Conservation (phyloP, 1,139 yeast genomes). For the Saccharomyces hybrid region DNA sequence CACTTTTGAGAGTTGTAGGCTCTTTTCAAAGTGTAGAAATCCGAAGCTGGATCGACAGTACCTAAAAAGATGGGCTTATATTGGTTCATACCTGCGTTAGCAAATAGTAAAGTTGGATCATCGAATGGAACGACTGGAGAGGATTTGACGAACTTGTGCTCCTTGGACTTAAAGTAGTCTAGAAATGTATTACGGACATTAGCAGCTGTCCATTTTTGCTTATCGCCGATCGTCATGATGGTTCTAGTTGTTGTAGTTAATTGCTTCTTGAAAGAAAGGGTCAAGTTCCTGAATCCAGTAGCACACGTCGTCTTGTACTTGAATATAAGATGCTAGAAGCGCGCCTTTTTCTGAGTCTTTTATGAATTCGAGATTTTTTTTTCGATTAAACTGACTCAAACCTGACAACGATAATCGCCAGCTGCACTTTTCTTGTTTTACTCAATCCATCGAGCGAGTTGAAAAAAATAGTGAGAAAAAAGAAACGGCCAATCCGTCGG, state of each 20-base stretch:
- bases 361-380: too few species aligned
- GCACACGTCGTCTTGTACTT: neutral
- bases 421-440: neutral
- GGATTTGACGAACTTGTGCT: slow-evolving; percentile 79
- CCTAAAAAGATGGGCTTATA: slow-evolving; percentile 95
- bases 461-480: neutral
- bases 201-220: slow-evolving; percentile 52
- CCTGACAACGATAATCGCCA: neutral
- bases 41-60: slow-evolving; percentile 90
- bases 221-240: slow-evolving; percentile 31
- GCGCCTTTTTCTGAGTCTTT: neutral
- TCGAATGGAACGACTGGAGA: slow-evolving; percentile 96
- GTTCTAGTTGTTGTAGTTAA: neutral
- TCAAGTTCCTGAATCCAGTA: neutral
- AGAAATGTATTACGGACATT: slow-evolving; percentile 83
- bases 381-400: neutral
- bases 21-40: slow-evolving; percentile 72
- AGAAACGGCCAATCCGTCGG: neutral
- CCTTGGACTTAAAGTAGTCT: slow-evolving; percentile 61
- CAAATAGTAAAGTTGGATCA: slow-evolving; percentile 91
- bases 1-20: slow-evolving; percentile 96
- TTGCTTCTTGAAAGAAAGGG: neutral
- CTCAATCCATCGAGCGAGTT: neutral
- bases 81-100: slow-evolving; percentile 99
- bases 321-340: neutral